Conservation (phyloP, 169 alveolate genomes). For the Plasmodium fragile region DNA sequence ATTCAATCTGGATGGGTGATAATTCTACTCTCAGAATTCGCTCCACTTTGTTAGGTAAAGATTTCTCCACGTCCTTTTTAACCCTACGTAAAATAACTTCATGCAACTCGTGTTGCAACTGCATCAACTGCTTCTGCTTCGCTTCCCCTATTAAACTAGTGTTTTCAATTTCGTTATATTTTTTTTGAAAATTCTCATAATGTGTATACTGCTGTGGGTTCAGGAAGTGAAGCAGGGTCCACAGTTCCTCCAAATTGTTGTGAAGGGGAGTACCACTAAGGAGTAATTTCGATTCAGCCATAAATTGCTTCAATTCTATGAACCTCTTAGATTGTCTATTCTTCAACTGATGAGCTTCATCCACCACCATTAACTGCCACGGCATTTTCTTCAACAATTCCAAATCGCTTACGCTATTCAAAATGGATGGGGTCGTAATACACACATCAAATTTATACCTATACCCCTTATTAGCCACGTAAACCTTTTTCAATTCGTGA, state of each 20-base stretch:
- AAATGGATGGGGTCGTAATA: constrained; percentile 91
- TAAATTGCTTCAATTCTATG: constrained; percentile 89
- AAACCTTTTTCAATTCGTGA: constrained; percentile 86
- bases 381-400: constrained; percentile 89
- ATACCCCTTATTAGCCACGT: constrained; percentile 86
- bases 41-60: constrained; percentile 93
- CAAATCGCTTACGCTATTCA: constrained; percentile 90
- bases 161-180: constrained; percentile 90
- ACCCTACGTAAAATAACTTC: constrained; percentile 91
- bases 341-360: constrained; percentile 95
- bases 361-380: constrained; percentile 94
- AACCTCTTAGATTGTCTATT: constrained; percentile 92
- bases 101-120: constrained; percentile 90
- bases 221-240: constrained; percentile 96
- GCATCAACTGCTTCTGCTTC: constrained; percentile 89
- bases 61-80: constrained; percentile 93
- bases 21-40: constrained; percentile 92
- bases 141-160: constrained; percentile 91
- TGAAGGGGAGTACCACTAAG: constrained; percentile 97
- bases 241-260: constrained; percentile 95
- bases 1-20: constrained; percentile 91
- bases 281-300: constrained; percentile 91
- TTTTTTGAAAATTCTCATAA: constrained; percentile 88
- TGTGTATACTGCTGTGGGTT: constrained; percentile 92
- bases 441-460: constrained; percentile 90